Evolutionary conservation across 1,284 basidiomycete genomes (phyloP).

Genomic region (Ustilago sp.): DNA sequence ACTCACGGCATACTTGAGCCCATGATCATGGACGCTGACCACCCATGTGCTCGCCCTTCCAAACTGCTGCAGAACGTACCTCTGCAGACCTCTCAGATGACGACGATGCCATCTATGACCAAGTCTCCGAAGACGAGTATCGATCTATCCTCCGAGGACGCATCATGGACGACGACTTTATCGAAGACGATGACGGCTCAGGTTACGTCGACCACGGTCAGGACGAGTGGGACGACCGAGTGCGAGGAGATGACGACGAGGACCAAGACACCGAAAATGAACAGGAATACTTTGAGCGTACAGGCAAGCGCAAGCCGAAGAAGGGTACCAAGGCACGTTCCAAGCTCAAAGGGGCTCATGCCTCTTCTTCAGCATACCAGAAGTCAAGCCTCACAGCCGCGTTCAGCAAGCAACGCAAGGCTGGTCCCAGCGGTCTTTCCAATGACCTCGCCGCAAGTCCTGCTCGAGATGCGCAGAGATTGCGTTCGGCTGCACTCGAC

Average conservation of each 20-base stretch:
- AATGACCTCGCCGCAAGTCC: slow-evolving; percentile 26
- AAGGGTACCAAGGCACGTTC: slow-evolving; percentile 51
- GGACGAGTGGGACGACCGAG: slow-evolving; percentile 81
- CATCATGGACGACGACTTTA: slow-evolving; percentile 92
- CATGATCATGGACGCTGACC: background rate
- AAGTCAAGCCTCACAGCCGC: slow-evolving; percentile 46
- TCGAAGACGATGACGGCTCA: slow-evolving; percentile 85
- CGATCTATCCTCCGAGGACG: slow-evolving; percentile 84
- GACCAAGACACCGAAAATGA: slow-evolving; percentile 69
- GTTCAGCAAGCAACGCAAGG: slow-evolving; percentile 45
- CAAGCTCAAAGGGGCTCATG: slow-evolving; percentile 26
- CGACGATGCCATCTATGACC: slow-evolving; percentile 79
- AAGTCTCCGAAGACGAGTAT: slow-evolving; percentile 92
- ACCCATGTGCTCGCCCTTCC: background rate
- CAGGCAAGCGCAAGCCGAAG: slow-evolving; percentile 65
- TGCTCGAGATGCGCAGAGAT: slow-evolving; percentile 37
- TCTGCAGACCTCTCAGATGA: slow-evolving; percentile 61
- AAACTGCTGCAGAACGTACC: slow-evolving; percentile 15
- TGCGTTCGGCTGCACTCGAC: slow-evolving; percentile 39
- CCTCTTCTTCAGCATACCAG: slow-evolving; percentile 27
- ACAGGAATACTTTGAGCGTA: slow-evolving; percentile 66
- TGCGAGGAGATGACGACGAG: slow-evolving; percentile 69
- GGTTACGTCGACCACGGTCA: slow-evolving; percentile 97
- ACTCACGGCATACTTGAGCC: background rate
- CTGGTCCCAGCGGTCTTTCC: slow-evolving; percentile 12